Conservation (phyloP, 495 filamentous ascomycete genomes). For the Penicillium macrosclerotiorum region DNA sequence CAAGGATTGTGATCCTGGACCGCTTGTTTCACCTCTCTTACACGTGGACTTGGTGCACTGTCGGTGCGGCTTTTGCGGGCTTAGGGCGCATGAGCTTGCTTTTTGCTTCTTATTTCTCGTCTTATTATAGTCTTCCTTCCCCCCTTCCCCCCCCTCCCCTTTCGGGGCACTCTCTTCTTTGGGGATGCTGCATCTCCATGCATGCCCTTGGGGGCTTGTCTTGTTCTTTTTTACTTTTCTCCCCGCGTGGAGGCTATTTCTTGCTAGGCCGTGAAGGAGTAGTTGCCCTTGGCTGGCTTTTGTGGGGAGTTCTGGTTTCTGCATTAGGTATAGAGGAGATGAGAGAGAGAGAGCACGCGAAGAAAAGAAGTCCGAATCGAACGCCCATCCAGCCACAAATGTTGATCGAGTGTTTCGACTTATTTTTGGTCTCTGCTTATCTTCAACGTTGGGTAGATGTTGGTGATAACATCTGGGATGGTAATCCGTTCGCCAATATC, state of each 20-base stretch:
- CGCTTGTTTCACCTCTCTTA: slow-evolving; percentile 19
- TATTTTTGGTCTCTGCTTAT: neutral
- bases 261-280: too few species aligned
- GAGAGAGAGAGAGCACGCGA: slow-evolving; percentile 1
- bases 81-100: slow-evolving; percentile 8
- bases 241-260: neutral
- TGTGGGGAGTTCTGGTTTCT: too few species aligned
- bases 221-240: neutral
- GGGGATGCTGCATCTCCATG: slow-evolving; percentile 2
- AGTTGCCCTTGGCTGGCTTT: too few species aligned
- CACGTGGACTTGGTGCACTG: slow-evolving; percentile 14
- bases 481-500: too few species aligned
- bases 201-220: too few species aligned
- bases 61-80: slow-evolving; percentile 1
- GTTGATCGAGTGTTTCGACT: slow-evolving; percentile 15
- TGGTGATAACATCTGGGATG: too few species aligned
- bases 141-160: too few species aligned
- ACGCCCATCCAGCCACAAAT: slow-evolving; percentile 10
- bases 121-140: too few species aligned
- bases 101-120: slow-evolving; percentile 10
- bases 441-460: neutral
- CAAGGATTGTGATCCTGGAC: neutral
- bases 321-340: too few species aligned
- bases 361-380: slow-evolving; percentile 9
- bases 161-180: too few species aligned